Conservation (phyloP, 176 grass and related monocot species). For the Themeda triandra region DNA sequence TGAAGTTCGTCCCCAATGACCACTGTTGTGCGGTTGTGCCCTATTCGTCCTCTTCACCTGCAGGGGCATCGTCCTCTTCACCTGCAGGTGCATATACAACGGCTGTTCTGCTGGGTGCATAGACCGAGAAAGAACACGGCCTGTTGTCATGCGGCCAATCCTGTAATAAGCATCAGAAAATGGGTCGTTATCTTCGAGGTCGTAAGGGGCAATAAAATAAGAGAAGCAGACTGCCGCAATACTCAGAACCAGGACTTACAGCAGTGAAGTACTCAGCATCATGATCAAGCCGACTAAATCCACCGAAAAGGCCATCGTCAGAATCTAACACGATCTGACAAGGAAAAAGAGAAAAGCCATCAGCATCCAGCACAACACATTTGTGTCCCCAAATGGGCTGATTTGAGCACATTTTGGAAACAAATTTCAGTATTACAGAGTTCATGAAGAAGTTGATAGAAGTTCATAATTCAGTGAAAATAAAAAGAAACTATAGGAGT, state of each 20-base stretch:
- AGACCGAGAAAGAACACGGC: slow-evolving; percentile 68
- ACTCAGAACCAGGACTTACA: slow-evolving; percentile 53
- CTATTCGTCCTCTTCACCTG: not conserved
- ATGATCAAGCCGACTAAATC: slow-evolving; percentile 83
- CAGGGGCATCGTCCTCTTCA: not conserved
- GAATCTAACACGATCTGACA: slow-evolving; percentile 77
- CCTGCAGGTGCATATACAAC: slow-evolving; percentile 68
- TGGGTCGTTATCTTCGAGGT: not conserved
- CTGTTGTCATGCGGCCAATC: slow-evolving; percentile 82
- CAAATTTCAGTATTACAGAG: not conserved
- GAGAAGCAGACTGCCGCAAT: not conserved
- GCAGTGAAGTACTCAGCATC: slow-evolving; percentile 69
- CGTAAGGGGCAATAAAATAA: not conserved
- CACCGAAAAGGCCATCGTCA: slow-evolving; percentile 81
- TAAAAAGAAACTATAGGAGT: not conserved
- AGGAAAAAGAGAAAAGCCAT: not conserved
- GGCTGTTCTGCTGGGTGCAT: slow-evolving; percentile 79
- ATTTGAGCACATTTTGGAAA: not conserved
- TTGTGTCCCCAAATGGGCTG: not conserved
- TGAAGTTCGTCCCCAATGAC: not conserved
- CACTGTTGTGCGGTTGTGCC: not conserved
- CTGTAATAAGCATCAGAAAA: slow-evolving; percentile 40
- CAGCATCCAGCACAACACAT: not conserved
- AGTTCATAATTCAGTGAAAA: not conserved
- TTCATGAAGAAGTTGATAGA: not conserved